Conservation (phyloP, 768 basidiomycete species). For the Tremella mesenterica region DNA sequence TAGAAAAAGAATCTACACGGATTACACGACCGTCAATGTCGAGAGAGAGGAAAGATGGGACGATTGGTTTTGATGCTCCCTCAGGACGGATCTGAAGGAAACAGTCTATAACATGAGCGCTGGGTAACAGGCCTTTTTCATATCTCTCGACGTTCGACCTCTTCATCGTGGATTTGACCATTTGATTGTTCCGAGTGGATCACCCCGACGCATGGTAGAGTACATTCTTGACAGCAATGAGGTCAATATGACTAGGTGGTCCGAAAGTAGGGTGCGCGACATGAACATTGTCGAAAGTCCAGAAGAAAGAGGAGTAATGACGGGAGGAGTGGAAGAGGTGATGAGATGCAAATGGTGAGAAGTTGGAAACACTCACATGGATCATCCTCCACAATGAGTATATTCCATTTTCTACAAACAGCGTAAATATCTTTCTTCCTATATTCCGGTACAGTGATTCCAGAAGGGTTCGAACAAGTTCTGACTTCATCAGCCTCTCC, state of each 20-base stretch:
- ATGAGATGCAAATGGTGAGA: background rate
- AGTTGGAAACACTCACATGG: constrained; percentile 38
- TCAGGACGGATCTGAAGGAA: constrained; percentile 38
- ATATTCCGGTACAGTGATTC: constrained; percentile 55
- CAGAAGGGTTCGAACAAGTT: constrained; percentile 64
- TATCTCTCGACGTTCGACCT: too few relatives aligned
- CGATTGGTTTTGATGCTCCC: constrained; percentile 22
- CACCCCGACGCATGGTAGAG: too few relatives aligned
- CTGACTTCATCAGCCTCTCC: constrained; percentile 12
- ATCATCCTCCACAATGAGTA: constrained; percentile 72
- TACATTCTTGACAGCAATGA: too few relatives aligned
- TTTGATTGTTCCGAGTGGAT: too few relatives aligned
- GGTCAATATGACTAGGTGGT: too few relatives aligned
- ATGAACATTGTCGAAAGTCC: too few relatives aligned
- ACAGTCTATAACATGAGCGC: constrained; percentile 21
- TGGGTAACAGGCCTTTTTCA: too few relatives aligned
- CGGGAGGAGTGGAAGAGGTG: background rate
- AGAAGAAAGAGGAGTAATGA: constrained; percentile 19
- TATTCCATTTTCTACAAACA: constrained; percentile 65
- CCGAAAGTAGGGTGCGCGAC: too few relatives aligned
- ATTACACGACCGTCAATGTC: constrained; percentile 35
- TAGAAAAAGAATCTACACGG: constrained; percentile 34
- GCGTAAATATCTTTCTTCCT: constrained; percentile 69
- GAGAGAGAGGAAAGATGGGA: constrained; percentile 30
- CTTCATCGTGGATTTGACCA: constrained; percentile 35